phyloP scores from a whole-genome alignment of 257 asterid species.

The Dorcoceras hygrometricum region DNA sequence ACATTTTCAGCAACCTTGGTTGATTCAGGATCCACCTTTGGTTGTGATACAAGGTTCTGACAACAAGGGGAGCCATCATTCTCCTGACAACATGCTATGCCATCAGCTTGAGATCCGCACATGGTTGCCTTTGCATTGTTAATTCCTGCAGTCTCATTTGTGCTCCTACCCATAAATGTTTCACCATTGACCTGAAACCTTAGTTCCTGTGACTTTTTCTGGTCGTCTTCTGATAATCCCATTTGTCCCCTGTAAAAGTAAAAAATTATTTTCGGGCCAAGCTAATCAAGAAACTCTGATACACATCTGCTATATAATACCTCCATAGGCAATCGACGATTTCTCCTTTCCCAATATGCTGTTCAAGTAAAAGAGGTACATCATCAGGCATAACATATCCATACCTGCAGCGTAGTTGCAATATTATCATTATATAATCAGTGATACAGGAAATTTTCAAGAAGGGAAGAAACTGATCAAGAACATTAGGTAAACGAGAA shows the following conservation, averaged over 20 bases:
- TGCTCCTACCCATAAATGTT: constrained; percentile 34
- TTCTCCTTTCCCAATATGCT: constrained; percentile 73
- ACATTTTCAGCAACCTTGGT: constrained; percentile 22
- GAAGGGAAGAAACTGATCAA: constrained; percentile 8
- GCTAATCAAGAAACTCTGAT: no score
- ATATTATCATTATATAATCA: constrained; percentile 22
- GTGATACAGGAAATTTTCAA: constrained; percentile 1
- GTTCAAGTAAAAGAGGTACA: constrained; percentile 71
- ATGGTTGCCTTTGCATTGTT: constrained; percentile 25
- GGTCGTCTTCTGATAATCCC: constrained; percentile 92
- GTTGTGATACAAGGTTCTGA: constrained; percentile 46
- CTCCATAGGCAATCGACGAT: constrained; percentile 84
- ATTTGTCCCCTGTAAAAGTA: constrained; percentile 77
- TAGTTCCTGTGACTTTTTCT: constrained; percentile 56
- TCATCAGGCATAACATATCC: constrained; percentile 95
- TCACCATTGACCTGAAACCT: constrained; percentile 51
- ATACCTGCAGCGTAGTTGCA: constrained; percentile 56
- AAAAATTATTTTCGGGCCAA: constrained; percentile 9
- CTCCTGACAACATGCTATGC: constrained; percentile 56
- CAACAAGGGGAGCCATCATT: constrained; percentile 61
- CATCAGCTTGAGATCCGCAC: constrained; percentile 48
- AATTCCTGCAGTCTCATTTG: constrained; percentile 27
- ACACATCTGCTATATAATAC: constrained; percentile 27
- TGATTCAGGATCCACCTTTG: constrained; percentile 31
- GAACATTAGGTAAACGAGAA: constrained; percentile 3